Conservation (phyloP, 306 rosid genomes). For the barrel medic (Medicago truncatula) region MtrunA17r5.0-ANR NC_053048.1:55514501-55515000, state of each 20-base stretch:
- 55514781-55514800: slow-evolving; percentile 70
- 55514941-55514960: neutral
- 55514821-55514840: slow-evolving; percentile 48
- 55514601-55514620: neutral
- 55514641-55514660: slow-evolving; percentile 18
- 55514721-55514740: slow-evolving; percentile 74
- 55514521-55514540: neutral
- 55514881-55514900: slow-evolving; percentile 68
- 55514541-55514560: neutral
- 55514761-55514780: slow-evolving; percentile 72
- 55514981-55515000: slow-evolving; percentile 53
- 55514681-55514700: slow-evolving; percentile 74
- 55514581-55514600: neutral
- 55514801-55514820: slow-evolving; percentile 70
- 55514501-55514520: neutral
- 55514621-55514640: neutral
- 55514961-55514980: slow-evolving; percentile 36
- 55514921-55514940: neutral
- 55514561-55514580: neutral
- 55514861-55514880: slow-evolving; percentile 70
- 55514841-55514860: slow-evolving; percentile 62
- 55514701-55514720: slow-evolving; percentile 64
- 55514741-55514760: slow-evolving; percentile 81
- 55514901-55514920: slow-evolving; percentile 60
- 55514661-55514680: slow-evolving; percentile 52